phyloP scores from a whole-genome alignment of 2,329 filamentous ascomycete species.

The Hymenoscyphus fructigenus region DNA sequence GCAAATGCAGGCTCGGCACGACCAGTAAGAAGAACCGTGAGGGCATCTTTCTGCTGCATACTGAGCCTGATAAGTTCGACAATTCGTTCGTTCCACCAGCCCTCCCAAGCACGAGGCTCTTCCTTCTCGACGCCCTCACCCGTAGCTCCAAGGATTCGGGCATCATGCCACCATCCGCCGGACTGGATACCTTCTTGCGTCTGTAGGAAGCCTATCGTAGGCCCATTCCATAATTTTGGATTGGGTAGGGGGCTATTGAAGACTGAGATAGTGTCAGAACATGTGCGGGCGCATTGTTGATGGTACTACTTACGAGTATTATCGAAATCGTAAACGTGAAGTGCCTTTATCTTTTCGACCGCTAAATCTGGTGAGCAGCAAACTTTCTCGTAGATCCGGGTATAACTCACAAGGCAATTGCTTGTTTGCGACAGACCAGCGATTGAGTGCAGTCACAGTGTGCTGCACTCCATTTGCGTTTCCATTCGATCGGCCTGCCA shows the following conservation, averaged over 20 bases:
- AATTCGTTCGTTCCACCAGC: constrained; percentile 96
- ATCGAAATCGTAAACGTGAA: constrained; percentile 98
- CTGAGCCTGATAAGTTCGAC: constrained; percentile 77
- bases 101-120: constrained; percentile 80
- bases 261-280: constrained; percentile 50
- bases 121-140: constrained; percentile 80
- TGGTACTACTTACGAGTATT: constrained; percentile 69
- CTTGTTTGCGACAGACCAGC: constrained; percentile 79
- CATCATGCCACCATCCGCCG: constrained; percentile 97
- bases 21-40: constrained; percentile 86
- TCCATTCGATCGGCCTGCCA: constrained; percentile 17
- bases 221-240: constrained; percentile 77
- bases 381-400: constrained; percentile 7
- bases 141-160: constrained; percentile 78
- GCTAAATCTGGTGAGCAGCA: constrained; percentile 41
- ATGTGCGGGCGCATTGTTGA: background rate
- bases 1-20: constrained; percentile 75
- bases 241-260: constrained; percentile 92
- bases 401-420: constrained; percentile 61
- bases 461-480: constrained; percentile 24
- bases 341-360: constrained; percentile 67
- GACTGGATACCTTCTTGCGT: constrained; percentile 74
- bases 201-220: constrained; percentile 74
- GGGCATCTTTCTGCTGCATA: constrained; percentile 78
- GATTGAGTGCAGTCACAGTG: constrained; percentile 73